phyloP scores from a whole-genome alignment of 2,329 filamentous ascomycete species.

The Eutypella sp. region DNA sequence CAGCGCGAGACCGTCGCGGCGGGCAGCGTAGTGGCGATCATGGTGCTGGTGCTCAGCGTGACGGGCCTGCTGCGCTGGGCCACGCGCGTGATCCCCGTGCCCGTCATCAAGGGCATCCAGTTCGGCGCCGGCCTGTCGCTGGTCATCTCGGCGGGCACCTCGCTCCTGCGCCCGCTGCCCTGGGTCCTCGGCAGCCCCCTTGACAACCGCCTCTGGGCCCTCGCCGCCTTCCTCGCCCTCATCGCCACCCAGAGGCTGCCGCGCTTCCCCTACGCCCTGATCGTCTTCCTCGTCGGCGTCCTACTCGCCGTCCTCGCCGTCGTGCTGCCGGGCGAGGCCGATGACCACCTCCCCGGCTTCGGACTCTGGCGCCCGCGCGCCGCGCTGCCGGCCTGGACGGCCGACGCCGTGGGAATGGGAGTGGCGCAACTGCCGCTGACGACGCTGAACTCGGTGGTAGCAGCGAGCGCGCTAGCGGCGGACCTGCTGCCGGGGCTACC shows the following conservation, averaged over 20 bases:
- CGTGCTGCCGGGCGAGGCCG: conserved; percentile 22
- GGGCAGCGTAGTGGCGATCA: conserved; percentile 70
- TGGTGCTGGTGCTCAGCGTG: conserved; percentile 70
- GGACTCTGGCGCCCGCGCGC: conserved; percentile 55
- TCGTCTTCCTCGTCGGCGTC: conserved; percentile 65
- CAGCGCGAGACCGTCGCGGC: conserved; percentile 73
- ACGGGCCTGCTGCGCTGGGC: conserved; percentile 76
- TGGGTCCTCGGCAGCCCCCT: conserved; percentile 63
- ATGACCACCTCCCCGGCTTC: conserved; percentile 43
- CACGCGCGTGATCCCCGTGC: conserved; percentile 70
- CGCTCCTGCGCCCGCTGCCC: conserved; percentile 60
- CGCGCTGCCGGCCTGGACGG: conserved; percentile 40
- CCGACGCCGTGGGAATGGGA: conserved; percentile 51
- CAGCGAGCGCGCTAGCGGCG: conserved; percentile 71
- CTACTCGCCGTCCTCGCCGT: conserved; percentile 52
- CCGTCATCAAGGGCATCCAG: conserved; percentile 92
- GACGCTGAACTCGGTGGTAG: conserved; percentile 87
- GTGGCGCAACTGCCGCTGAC: conserved; percentile 87
- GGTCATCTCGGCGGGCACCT: conserved; percentile 68
- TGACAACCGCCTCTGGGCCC: conserved; percentile 75
- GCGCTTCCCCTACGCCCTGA: conserved; percentile 71
- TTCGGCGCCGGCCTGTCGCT: conserved; percentile 84
- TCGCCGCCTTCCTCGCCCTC: conserved; percentile 68
- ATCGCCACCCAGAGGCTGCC: conserved; percentile 61
- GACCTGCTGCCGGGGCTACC: conserved; percentile 70